Percentiles rank a stretch among this genome's conserved stretches.
Conservation (phyloP, 1,139 yeast species). For the Saccharomyces hybrid region DNA sequence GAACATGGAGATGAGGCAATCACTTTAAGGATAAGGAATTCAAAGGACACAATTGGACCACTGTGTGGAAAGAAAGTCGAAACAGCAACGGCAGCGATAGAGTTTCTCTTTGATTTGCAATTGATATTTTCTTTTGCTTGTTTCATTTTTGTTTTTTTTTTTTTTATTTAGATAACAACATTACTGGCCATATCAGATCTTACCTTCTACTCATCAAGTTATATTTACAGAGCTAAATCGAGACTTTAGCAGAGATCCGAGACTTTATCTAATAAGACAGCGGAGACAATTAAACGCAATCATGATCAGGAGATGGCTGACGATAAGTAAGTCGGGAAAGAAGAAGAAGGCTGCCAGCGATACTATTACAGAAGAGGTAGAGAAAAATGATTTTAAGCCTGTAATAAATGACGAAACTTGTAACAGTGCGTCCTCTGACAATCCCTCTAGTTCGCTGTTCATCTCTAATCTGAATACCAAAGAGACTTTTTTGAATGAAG, state of each 20-base stretch:
- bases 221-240: neutral
- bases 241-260: neutral
- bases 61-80: neutral
- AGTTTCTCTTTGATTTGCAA: neutral
- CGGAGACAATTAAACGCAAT: neutral
- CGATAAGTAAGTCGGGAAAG: neutral
- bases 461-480: neutral
- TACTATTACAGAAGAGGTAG: neutral
- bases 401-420: neutral
- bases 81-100: neutral
- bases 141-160: neutral
- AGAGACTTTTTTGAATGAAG: neutral
- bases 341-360: neutral
- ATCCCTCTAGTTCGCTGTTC: neutral
- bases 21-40: neutral
- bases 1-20: neutral
- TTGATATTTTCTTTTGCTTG: neutral
- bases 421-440: neutral
- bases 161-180: neutral
- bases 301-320: neutral
- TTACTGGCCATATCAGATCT: neutral
- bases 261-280: neutral
- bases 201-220: neutral
- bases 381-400: neutral
- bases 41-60: neutral